Evolutionary conservation across 2,329 filamentous ascomycete species (phyloP).

Genomic region (Alternaria tenuissima): DNA sequence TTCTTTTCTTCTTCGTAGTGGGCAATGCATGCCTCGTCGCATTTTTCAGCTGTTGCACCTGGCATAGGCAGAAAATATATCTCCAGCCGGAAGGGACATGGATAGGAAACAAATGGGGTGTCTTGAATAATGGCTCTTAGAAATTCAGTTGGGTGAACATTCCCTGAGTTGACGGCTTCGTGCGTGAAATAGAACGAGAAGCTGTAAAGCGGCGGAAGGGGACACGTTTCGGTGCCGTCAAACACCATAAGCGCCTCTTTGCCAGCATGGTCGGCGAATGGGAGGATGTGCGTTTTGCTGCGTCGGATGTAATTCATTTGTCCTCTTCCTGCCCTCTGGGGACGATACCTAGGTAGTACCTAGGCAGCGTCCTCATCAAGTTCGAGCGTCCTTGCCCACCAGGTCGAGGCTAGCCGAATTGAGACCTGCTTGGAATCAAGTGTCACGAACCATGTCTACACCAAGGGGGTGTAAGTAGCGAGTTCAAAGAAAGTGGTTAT

Average conservation of each 20-base stretch:
- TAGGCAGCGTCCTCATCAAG: too few relatives aligned
- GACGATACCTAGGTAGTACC: too few relatives aligned
- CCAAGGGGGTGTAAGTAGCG: too few relatives aligned
- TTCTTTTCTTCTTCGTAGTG: neutral
- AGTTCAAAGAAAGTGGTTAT: too few relatives aligned
- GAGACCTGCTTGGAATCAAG: too few relatives aligned
- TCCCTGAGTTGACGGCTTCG: neutral
- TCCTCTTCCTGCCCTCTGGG: neutral
- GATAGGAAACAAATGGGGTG: neutral
- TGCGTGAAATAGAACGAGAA: neutral
- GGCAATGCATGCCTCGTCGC: neutral
- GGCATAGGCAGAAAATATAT: neutral
- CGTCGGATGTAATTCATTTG: neutral
- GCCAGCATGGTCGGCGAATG: neutral
- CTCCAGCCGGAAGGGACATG: neutral
- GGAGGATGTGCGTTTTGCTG: neutral
- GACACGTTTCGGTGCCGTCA: neutral
- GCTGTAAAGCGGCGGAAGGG: neutral
- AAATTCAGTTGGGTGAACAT: neutral
- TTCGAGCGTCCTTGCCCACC: too few relatives aligned
- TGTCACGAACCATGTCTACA: too few relatives aligned
- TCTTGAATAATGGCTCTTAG: neutral
- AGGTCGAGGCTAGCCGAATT: too few relatives aligned
- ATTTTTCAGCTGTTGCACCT: neutral
- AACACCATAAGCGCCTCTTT: neutral